phyloP scores from a whole-genome alignment of 768 basidiomycete species.

The Tylopilus vinaceipallidus region DNA sequence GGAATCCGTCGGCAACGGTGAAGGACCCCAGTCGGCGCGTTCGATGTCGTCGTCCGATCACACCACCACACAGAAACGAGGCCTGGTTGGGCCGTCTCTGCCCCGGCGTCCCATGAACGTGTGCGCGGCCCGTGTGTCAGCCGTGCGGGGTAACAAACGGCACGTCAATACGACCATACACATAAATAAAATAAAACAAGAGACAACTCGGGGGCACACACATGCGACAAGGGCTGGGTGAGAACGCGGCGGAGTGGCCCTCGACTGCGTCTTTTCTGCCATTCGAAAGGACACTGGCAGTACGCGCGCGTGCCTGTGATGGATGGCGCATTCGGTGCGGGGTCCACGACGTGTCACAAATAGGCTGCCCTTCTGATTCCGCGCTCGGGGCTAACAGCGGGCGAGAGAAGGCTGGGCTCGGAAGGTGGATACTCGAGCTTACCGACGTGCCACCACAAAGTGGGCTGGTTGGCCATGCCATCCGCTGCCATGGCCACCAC shows the following conservation, averaged over 20 bases:
- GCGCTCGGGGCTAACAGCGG: neutral
- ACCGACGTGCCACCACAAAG: neutral
- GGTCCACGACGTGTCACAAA: slow-evolving; percentile 12
- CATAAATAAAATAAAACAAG: neutral
- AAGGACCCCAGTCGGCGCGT: neutral
- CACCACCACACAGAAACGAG: neutral
- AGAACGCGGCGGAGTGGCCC: slow-evolving; percentile 18
- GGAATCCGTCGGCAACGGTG: neutral
- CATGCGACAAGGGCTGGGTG: slow-evolving; percentile 7
- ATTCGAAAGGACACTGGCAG: too few species aligned
- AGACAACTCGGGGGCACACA: neutral
- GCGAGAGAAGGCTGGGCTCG: neutral
- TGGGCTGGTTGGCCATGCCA: too few species aligned
- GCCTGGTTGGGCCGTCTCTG: too few species aligned
- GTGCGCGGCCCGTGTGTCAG: neutral
- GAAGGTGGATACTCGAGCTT: neutral
- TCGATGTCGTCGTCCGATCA: neutral
- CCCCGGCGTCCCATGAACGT: slow-evolving; percentile 16
- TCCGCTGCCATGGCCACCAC: neutral
- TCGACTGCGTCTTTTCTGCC: slow-evolving; percentile 31
- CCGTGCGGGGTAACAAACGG: slow-evolving; percentile 7
- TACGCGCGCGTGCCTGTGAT: slow-evolving; percentile 2
- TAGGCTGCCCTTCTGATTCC: slow-evolving; percentile 3
- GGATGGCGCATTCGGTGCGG: slow-evolving; percentile 10
- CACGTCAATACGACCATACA: neutral